phyloP scores from a whole-genome alignment of 192 early-diverging fungal genomes.

The Entomortierella chlamydospora region DNA sequence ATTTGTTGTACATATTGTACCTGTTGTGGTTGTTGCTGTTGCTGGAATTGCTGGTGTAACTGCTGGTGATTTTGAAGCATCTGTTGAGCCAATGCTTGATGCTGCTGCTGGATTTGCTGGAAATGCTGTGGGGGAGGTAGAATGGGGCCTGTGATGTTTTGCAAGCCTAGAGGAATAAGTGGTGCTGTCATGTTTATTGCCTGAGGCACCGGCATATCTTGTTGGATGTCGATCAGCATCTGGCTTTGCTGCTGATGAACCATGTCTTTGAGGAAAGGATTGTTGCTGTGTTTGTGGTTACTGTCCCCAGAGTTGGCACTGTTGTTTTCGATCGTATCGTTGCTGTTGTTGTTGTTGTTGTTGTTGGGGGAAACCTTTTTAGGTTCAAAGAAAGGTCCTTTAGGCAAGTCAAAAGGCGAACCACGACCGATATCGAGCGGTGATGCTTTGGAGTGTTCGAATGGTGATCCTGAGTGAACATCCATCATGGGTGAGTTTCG shows the following conservation, averaged over 20 bases:
- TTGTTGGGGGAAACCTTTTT: slow-evolving; percentile 5
- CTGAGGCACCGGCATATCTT: slow-evolving; percentile 1
- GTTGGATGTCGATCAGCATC: slow-evolving; percentile 11
- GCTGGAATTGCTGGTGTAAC: slow-evolving; percentile 7
- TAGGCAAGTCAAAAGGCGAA: slow-evolving; percentile 24
- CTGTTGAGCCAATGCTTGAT: not conserved
- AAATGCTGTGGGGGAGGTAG: no score
- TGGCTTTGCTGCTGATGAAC: slow-evolving; percentile 10
- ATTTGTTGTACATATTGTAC: not conserved
- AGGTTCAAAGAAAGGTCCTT: slow-evolving; percentile 24
- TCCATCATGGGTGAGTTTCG: no score
- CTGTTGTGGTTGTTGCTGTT: slow-evolving; percentile 3
- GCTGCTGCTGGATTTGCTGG: slow-evolving; percentile 10
- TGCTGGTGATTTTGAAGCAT: slow-evolving; percentile 17
- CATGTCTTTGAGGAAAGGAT: slow-evolving; percentile 1
- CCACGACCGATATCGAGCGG: slow-evolving; percentile 24
- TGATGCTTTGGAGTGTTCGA: no score
- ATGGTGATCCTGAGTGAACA: no score
- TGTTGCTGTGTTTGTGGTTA: slow-evolving; percentile 12
- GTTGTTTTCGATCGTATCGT: slow-evolving; percentile 7
- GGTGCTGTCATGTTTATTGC: slow-evolving; percentile 9
- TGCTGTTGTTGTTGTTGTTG: slow-evolving; percentile 14
- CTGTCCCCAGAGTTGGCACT: not conserved
- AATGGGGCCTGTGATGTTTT: not conserved
- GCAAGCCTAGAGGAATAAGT: no score